A percentile compares a stretch with the other conserved stretches of the same genome.
phyloP scores from a whole-genome alignment of 139 green algal species.

The Edaphochlamys debaryana region DNA sequence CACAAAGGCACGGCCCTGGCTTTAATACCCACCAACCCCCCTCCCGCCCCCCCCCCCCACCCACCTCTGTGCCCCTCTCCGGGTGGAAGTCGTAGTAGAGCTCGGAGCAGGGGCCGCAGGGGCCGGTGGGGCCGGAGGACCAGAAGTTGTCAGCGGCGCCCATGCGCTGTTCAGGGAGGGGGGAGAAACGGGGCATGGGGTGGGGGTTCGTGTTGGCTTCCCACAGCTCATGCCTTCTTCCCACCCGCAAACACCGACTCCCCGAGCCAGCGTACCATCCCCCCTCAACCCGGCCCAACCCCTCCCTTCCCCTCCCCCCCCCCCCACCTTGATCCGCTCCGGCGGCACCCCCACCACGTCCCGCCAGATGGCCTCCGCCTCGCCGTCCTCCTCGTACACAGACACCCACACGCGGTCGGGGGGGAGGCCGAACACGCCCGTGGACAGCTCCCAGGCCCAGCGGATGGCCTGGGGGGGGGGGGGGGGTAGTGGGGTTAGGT shows the following conservation, averaged over 20 bases:
- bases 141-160: constrained; percentile 96
- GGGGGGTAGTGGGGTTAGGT: background rate
- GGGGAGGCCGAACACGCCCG: constrained; percentile 76
- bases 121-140: constrained; percentile 84
- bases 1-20: too few relatives aligned
- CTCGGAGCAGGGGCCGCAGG: constrained; percentile 96
- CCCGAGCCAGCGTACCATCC: too few relatives aligned
- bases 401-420: constrained; percentile 85
- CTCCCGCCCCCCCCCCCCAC: constrained; percentile 34
- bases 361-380: constrained; percentile 87
- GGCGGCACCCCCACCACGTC: constrained; percentile 80
- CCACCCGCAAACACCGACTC: too few relatives aligned
- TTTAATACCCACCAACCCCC: too few relatives aligned
- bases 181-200: too few relatives aligned
- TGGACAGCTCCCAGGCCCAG: constrained; percentile 93
- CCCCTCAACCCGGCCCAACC: too few relatives aligned
- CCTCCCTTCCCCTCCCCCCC: too few relatives aligned
- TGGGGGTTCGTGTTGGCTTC: too few relatives aligned
- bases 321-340: constrained; percentile 83
- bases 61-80: constrained; percentile 66
- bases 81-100: constrained; percentile 97
- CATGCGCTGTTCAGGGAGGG: too few relatives aligned
- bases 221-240: too few relatives aligned
- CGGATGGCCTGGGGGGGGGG: constrained; percentile 65
- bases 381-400: constrained; percentile 92